These are phyloP conservation scores for Syncephalis fuscata DNA, from an alignment of 371 early-diverging fungal species.

Conservation along the genomic window DNA sequence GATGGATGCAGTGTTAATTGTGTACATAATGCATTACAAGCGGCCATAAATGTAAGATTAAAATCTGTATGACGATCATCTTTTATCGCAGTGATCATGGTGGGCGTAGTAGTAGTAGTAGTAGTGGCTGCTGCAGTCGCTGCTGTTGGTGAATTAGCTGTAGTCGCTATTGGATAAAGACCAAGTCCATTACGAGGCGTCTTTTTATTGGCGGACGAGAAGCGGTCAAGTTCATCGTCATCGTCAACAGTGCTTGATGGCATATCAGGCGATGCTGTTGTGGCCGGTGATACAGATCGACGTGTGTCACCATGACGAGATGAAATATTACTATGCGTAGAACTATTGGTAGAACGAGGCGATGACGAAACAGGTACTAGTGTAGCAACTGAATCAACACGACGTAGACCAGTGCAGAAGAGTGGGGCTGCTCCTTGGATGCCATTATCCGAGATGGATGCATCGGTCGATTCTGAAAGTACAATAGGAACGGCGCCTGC, in stretches of 20 bases:
- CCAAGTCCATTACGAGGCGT: too few species aligned
- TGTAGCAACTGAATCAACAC: neutral
- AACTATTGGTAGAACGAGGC: neutral
- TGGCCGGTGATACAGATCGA: neutral
- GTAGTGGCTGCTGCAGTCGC: neutral
- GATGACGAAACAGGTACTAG: neutral
- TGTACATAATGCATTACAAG: conserved; percentile 11
- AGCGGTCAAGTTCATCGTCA: neutral
- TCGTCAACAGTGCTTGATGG: neutral
- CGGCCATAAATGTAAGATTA: neutral
- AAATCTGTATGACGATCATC: too few species aligned
- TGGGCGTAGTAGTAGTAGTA: neutral
- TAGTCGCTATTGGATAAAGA: neutral
- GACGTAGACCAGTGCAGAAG: neutral
- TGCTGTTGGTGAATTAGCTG: neutral
- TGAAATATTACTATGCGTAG: neutral
- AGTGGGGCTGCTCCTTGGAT: neutral
- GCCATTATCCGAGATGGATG: neutral
- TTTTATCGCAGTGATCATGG: conserved; percentile 7
- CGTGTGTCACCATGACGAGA: neutral
- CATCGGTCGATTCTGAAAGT: neutral
- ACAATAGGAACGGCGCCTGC: neutral
- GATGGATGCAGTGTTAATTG: conserved; percentile 14
- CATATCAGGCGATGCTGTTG: neutral
- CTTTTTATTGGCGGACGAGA: too few species aligned